Evolutionary conservation across 2,329 filamentous ascomycete genomes (phyloP).

Genomic region (Apiospora marii): DNA sequence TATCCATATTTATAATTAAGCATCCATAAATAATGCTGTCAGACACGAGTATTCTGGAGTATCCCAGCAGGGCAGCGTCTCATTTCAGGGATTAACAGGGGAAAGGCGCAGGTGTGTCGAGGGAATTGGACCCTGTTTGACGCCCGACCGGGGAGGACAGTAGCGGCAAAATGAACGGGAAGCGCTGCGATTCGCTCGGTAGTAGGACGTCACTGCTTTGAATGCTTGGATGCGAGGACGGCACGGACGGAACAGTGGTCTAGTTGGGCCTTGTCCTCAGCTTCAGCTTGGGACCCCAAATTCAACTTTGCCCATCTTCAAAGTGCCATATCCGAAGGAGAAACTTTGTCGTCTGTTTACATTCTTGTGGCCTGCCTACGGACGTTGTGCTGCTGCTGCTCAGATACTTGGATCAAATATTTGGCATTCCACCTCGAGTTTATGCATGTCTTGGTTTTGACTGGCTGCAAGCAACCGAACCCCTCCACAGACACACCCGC

Average conservation of each 20-base stretch:
- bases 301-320: conserved; percentile 7
- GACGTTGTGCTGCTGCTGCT: neutral
- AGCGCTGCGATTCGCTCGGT: conserved; percentile 14
- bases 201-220: neutral
- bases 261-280: neutral
- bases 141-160: neutral
- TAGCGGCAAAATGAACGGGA: conserved; percentile 9
- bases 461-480: neutral
- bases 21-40: conserved; percentile 10
- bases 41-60: conserved; percentile 1
- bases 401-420: conserved; percentile 8
- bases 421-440: conserved; percentile 8
- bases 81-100: conserved; percentile 7
- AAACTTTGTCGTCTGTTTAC: conserved; percentile 11
- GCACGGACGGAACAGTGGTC: neutral
- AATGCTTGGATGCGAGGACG: neutral
- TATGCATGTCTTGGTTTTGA: neutral
- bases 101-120: conserved; percentile 14
- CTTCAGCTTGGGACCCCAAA: neutral
- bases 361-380: neutral
- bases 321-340: neutral
- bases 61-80: conserved; percentile 6
- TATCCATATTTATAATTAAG: conserved; percentile 6
- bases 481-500: neutral
- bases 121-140: conserved; percentile 12